Percentiles rank a stretch among this genome's conserved stretches.
These are phyloP conservation scores for Lentinula guzmanii DNA, from an alignment of 768 basidiomycete species.

Conservation along the genomic window DNA sequence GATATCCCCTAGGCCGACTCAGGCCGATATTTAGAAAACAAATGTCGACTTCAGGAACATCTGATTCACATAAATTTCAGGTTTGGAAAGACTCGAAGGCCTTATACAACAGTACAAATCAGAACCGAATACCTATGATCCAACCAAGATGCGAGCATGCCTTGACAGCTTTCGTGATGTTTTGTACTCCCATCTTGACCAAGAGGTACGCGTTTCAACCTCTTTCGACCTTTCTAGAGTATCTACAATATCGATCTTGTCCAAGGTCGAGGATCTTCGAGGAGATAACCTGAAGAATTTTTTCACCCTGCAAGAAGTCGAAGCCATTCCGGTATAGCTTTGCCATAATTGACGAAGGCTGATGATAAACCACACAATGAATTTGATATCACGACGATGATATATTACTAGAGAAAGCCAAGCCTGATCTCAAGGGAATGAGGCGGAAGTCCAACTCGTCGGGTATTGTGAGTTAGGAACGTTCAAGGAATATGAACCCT, in stretches of 20 bases:
- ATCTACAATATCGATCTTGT: neutral
- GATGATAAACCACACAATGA: neutral
- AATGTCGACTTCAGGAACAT: no score
- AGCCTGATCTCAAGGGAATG: neutral
- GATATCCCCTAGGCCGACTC: neutral
- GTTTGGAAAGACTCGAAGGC: conserved; percentile 35
- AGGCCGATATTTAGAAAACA: no score
- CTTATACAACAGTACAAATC: conserved; percentile 36
- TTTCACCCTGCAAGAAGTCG: conserved; percentile 42
- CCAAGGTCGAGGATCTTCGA: conserved; percentile 40
- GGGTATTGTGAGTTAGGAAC: neutral
- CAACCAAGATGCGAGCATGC: conserved; percentile 41
- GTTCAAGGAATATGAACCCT: neutral
- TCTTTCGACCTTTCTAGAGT: neutral
- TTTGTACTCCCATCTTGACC: conserved; percentile 46
- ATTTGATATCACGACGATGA: neutral
- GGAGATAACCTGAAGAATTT: conserved; percentile 49
- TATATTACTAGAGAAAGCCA: neutral
- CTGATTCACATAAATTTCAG: conserved; percentile 16
- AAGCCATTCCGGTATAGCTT: conserved; percentile 20
- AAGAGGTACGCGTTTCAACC: conserved; percentile 32
- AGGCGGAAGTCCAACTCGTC: neutral
- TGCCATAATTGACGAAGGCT: neutral
- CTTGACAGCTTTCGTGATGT: conserved; percentile 44
- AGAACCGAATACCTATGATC: conserved; percentile 42